These are phyloP conservation scores for Aspergillus homomorphus DNA, from an alignment of 495 filamentous ascomycete species.

Conservation along the genomic window DNA sequence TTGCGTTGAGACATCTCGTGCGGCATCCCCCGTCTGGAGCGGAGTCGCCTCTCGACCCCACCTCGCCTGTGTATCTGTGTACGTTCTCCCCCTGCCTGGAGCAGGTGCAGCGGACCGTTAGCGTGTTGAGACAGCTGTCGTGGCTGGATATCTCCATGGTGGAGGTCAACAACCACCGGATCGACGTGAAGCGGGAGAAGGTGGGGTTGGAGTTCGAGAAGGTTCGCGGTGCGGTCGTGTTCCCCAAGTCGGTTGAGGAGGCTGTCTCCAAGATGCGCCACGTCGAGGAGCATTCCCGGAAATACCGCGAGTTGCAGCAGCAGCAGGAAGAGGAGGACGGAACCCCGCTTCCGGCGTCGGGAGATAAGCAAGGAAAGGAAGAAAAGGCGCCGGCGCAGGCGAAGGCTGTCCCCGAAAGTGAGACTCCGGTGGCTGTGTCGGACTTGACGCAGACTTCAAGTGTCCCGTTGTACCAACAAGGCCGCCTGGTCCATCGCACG, in stretches of 20 bases:
- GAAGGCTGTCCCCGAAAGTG: background rate
- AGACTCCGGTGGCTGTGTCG: background rate
- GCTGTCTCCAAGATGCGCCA: constrained; percentile 67
- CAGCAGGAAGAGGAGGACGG: constrained; percentile 3
- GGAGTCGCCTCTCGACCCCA: constrained; percentile 66
- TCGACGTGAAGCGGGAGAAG: constrained; percentile 82
- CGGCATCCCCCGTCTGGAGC: constrained; percentile 47
- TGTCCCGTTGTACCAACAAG: constrained; percentile 52
- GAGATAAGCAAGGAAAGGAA: constrained; percentile 17
- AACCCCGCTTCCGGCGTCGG: constrained; percentile 16
- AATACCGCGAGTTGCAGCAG: constrained; percentile 44
- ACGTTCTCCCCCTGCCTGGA: constrained; percentile 97
- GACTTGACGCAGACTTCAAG: constrained; percentile 1
- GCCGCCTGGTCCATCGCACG: constrained; percentile 70
- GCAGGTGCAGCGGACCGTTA: constrained; percentile 82
- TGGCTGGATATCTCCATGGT: constrained; percentile 95
- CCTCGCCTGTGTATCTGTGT: constrained; percentile 68
- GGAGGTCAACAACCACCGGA: constrained; percentile 69
- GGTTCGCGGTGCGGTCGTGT: constrained; percentile 55
- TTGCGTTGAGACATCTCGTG: constrained; percentile 80
- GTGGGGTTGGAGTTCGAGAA: constrained; percentile 62
- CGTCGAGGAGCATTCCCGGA: constrained; percentile 63
- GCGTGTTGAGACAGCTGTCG: constrained; percentile 68
- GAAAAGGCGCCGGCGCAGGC: constrained; percentile 22
- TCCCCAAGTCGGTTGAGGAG: constrained; percentile 69